Base-by-base conservation (phyloP, 108 stramenopile species). In the Stephanodiscus minutulus region DNA sequence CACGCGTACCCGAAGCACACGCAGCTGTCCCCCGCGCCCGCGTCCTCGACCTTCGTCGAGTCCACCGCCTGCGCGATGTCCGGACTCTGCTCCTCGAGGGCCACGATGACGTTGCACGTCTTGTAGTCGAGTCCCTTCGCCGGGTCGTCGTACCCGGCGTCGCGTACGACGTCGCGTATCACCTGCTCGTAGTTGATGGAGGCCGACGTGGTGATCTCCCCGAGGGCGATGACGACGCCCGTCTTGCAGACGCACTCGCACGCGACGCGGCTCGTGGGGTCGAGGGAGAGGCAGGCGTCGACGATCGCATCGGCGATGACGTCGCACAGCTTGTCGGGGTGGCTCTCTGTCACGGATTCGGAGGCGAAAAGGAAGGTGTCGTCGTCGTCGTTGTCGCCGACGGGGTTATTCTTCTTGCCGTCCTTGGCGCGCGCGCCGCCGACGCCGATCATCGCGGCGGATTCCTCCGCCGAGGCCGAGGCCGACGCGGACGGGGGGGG, bases 271-370 rank as follows among this genome's bases (percentile, higher is more conserved):
- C 96, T 95, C 47, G 81, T 68, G 53, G 93, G 90, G 68, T 98
- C 98, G 46, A 94, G 96, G 29, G 87, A 81, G 53, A 97, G 79
- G 85, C 96, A 97, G 62, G 98, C 98, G 72, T 98, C 98, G 64
- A 98, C 85, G 1, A 98, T 90, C 17, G 98, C 98, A 81, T 98
- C 98, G 52, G 95, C 94, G 47, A 98, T 96, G 61, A 93, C 91
- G 83, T 97, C 97, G 80, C 96, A 95, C 66, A 98, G 91, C 83
- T 98, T 98, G 93, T 98, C 97, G 64, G 98, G 98, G 81, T 98
- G 98, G 36, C 96, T 96, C 82, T 98, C 98, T 65, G 97, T 98
- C 74, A 98, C 98, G 47, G 93, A 95, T 72, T 98, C 96, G 24
- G 95, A 96, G 21, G 96, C 91, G 71, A 97, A 97, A 33, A 97